Evolutionary conservation across 371 early-diverging fungal genomes (phyloP), one percentile per base, ranked within the genome.

Genomic region (Rhizopus stolonifer): DNA sequence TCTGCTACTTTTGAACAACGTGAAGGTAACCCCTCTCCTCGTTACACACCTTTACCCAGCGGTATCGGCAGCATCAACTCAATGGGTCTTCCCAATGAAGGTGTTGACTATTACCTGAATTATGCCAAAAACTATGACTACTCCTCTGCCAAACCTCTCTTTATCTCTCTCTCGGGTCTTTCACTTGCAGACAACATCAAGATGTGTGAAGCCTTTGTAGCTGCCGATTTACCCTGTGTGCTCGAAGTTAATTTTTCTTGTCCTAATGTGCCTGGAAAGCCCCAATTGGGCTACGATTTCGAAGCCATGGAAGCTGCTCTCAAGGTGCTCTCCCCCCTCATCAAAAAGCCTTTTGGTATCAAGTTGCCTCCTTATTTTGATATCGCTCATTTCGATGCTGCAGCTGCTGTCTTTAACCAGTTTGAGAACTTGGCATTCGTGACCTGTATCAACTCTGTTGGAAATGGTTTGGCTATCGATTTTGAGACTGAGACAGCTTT

Each of bases 331-430:
- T 72, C 74, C 23, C 78, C 74, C 18, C 51, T 78, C 2, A 69
- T 78, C 54, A 66, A 71, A 40, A 69, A 71, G 52, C 74, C 77
- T 9, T 77, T 77, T 50, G 78, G 78, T 59, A 70, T 78, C 63
- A 78, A 78, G 57, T 52, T 78, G 22, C 74, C 78, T 17, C 78
- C 78, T 54, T 78, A 74, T 52, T 74, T 78, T 56, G 74, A 78
- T 39, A 74, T 74, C 56, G 74, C 74, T 43, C 78, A 78, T 50
- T 78, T 74, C 56, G 74, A 74, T 36, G 56, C 57, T 29, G 72
- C 69, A 32, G 74, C 74, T 50, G 60, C 60, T 9, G 57, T 78
- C 21, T 60, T 71, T 42, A 71, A 74, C 60, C 64, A 68, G 38
- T 68, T 70, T 52, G 78, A 71, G 18, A 66, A 72, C 34, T 42